Base-by-base conservation (phyloP, 2,329 filamentous ascomycete genomes). In the Trichoderma arundinaceum region DNA sequence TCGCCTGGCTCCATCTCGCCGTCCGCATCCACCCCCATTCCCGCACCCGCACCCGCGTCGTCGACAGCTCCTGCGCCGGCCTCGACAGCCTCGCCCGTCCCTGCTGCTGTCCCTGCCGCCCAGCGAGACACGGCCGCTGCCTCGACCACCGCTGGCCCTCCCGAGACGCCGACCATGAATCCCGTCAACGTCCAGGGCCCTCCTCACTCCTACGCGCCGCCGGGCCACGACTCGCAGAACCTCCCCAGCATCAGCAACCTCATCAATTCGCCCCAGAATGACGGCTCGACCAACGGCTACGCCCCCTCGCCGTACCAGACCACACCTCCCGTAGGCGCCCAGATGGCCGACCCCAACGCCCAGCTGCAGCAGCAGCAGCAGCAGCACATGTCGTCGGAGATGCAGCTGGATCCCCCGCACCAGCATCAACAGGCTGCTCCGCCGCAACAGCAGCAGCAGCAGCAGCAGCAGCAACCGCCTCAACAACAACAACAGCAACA, bases 161-260 rank as follows among this genome's bases (percentile, higher is more conserved):
- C 72, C 56, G 72, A 71, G 66, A 73, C 76, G 69, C 74, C 70
- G 70, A 74, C 57, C 66, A 67, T 71, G 73, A 72, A 73, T 62
- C 71, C 72, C 64, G 71, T 72, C 69, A 72, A 72, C 65, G 69
- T 72, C 54, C 70, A 71, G 53, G 66, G 64, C 38, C 68, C 72
- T 65, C 71, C 71, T 67, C 63, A 70, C 59, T 74, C 72, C 62
- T 69, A 67, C 43, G 66, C 70, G 22, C 22, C 70, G 53, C 71
- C 70, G 69, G 69, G 67, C 71, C 76, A 79, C 72, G 83, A 86
- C 68, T 82, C 84, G 64, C 89, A 92, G 77, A 92, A 92, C 79
- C 84, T 90, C 69, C 89, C 92, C 67, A 92, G 87, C 74, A 95
- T 95, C 81, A 90, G 89, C 74, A 94, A 94, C 78, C 84, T 96